Percentiles rank a stretch among this genome's conserved stretches.
phyloP scores from a whole-genome alignment of 768 basidiomycete species.

The Grammothele lineata region DNA sequence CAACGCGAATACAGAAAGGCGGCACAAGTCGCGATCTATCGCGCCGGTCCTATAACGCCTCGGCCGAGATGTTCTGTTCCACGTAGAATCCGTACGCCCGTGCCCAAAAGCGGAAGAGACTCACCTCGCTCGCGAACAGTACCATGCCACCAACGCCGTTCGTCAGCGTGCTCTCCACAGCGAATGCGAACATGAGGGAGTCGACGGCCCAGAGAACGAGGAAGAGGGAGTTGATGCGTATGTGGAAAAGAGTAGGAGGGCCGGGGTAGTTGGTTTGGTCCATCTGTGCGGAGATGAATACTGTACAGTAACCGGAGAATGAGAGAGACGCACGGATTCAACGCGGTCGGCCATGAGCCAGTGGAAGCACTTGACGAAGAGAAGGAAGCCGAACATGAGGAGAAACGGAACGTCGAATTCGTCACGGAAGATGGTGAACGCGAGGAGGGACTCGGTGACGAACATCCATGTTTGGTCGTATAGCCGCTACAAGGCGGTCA shows the following conservation, averaged over 20 bases:
- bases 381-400: slow-evolving; percentile 89
- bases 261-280: slow-evolving; percentile 92
- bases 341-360: slow-evolving; percentile 95
- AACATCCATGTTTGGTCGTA: slow-evolving; percentile 98
- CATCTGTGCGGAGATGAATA: slow-evolving; percentile 57
- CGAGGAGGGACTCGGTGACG: slow-evolving; percentile 92
- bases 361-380: slow-evolving; percentile 96
- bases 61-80: too few species aligned
- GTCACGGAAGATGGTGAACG: slow-evolving; percentile 96
- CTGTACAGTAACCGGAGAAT: background rate
- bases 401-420: slow-evolving; percentile 92
- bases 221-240: slow-evolving; percentile 76
- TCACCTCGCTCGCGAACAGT: slow-evolving; percentile 89
- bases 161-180: slow-evolving; percentile 74
- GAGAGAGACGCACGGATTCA: slow-evolving; percentile 70
- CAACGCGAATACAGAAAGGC: too few species aligned
- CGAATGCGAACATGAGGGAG: slow-evolving; percentile 70
- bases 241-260: slow-evolving; percentile 76
- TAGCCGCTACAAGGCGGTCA: slow-evolving; percentile 60
- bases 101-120: slow-evolving; percentile 19
- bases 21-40: too few species aligned
- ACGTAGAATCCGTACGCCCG: too few species aligned
- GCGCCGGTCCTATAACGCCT: too few species aligned
- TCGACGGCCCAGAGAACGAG: slow-evolving; percentile 72
- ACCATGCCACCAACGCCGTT: slow-evolving; percentile 89